These are phyloP conservation scores for Saitozyma podzolica DNA, from an alignment of 768 basidiomycete genomes.

Conservation along the genomic window DNA sequence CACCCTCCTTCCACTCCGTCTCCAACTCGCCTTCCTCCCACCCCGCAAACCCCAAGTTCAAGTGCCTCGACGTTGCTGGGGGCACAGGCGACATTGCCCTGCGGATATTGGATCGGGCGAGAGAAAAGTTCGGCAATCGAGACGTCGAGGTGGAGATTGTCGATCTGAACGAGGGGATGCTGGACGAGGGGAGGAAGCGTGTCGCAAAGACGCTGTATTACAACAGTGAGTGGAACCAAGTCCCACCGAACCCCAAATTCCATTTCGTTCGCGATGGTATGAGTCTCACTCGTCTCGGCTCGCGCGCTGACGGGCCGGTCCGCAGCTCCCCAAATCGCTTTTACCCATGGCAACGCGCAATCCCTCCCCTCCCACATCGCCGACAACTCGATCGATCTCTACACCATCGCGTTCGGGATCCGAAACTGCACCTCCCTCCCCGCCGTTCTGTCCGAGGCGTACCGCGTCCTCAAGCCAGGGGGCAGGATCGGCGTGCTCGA, in stretches of 20 bases:
- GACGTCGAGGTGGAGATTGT: slow-evolving; percentile 85
- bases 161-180: slow-evolving; percentile 94
- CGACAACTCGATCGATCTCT: slow-evolving; percentile 85
- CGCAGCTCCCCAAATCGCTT: slow-evolving; percentile 85
- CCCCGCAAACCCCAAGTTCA: slow-evolving; percentile 49
- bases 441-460: slow-evolving; percentile 79
- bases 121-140: slow-evolving; percentile 84
- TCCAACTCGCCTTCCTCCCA: neutral
- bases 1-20: slow-evolving; percentile 39
- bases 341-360: slow-evolving; percentile 92
- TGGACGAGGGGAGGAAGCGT: slow-evolving; percentile 81
- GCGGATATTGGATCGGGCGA: slow-evolving; percentile 83
- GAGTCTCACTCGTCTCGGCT: neutral
- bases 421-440: slow-evolving; percentile 93
- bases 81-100: slow-evolving; percentile 96
- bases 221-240: slow-evolving; percentile 66
- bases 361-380: slow-evolving; percentile 68
- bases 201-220: slow-evolving; percentile 99
- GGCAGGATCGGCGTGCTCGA: slow-evolving; percentile 94
- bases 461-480: slow-evolving; percentile 93
- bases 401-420: slow-evolving; percentile 98
- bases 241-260: neutral
- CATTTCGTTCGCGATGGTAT: neutral
- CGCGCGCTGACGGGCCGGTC: neutral
- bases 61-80: slow-evolving; percentile 93